These are phyloP conservation scores for Neofusicoccum cordaticola DNA, from an alignment of 2,329 filamentous ascomycete genomes.

Conservation along the genomic window DNA sequence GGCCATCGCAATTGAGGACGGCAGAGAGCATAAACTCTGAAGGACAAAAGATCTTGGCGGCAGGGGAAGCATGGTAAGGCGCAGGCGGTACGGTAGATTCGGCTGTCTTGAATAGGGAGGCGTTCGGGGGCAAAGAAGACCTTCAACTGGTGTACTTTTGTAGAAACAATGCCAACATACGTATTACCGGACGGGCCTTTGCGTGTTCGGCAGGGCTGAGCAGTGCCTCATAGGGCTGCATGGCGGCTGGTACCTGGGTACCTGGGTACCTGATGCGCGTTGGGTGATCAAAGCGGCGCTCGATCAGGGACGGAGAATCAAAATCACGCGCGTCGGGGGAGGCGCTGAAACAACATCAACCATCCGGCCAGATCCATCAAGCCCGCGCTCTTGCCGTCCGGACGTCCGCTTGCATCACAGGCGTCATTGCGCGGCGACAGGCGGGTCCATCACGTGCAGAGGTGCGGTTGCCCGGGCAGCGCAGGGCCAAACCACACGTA, in stretches of 20 bases:
- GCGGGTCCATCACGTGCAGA: constrained; percentile 2
- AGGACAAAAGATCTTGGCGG: background rate
- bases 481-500: background rate
- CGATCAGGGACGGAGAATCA: constrained; percentile 1
- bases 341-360: background rate
- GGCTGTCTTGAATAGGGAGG: background rate
- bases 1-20: constrained; percentile 40
- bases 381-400: background rate
- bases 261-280: background rate
- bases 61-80: constrained; percentile 7
- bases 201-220: background rate
- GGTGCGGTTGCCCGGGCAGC: constrained; percentile 15
- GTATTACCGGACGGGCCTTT: background rate
- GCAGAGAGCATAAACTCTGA: constrained; percentile 7
- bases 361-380: constrained; percentile 1
- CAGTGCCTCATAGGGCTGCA: background rate
- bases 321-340: background rate
- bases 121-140: background rate
- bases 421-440: background rate
- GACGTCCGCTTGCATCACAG: background rate
- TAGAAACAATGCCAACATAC: background rate
- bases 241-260: background rate
- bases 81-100: background rate
- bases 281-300: constrained; percentile 7
- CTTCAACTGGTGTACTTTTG: background rate